Conservation (phyloP, 2,329 filamentous ascomycete species). For the Arthrobotrys entomopaga region DNA sequence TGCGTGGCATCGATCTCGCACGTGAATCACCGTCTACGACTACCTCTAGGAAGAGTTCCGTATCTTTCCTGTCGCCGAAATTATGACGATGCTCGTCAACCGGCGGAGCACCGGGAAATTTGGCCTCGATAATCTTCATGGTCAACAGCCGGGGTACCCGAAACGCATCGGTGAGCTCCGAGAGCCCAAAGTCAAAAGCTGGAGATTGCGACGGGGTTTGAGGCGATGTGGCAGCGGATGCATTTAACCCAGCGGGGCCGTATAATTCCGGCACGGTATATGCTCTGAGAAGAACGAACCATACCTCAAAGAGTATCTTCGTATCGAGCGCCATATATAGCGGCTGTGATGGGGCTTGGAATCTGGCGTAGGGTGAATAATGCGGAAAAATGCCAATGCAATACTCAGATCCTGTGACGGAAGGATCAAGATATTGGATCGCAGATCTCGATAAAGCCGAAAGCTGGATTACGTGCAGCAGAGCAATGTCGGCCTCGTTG, state of each 20-base stretch:
- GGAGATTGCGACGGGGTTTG: conserved; percentile 59
- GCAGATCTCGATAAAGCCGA: conserved; percentile 89
- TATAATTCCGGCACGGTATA: conserved; percentile 94
- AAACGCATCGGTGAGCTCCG: conserved; percentile 60
- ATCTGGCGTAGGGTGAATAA: conserved; percentile 80
- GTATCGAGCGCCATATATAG: conserved; percentile 85
- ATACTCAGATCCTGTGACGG: conserved; percentile 89
- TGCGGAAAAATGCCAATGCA: conserved; percentile 96
- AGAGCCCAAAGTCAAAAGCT: conserved; percentile 64
- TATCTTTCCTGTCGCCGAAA: conserved; percentile 66
- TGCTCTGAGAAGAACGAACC: conserved; percentile 90
- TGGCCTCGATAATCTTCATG: conserved; percentile 66
- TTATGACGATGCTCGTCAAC: conserved; percentile 57
- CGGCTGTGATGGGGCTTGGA: conserved; percentile 69
- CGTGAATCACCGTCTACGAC: conserved; percentile 82
- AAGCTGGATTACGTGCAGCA: conserved; percentile 85
- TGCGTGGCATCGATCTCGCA: conserved; percentile 77
- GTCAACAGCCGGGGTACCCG: conserved; percentile 43
- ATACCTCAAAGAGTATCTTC: conserved; percentile 92
- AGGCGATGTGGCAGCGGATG: conserved; percentile 46
- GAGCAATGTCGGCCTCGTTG: conserved; percentile 81
- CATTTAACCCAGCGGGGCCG: conserved; percentile 63
- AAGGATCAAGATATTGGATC: conserved; percentile 87
- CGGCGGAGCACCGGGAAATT: conserved; percentile 61
- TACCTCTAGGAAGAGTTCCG: conserved; percentile 82